Conservation (phyloP, 2,329 filamentous ascomycete genomes). For the Colletotrichum zoysiae region DNA sequence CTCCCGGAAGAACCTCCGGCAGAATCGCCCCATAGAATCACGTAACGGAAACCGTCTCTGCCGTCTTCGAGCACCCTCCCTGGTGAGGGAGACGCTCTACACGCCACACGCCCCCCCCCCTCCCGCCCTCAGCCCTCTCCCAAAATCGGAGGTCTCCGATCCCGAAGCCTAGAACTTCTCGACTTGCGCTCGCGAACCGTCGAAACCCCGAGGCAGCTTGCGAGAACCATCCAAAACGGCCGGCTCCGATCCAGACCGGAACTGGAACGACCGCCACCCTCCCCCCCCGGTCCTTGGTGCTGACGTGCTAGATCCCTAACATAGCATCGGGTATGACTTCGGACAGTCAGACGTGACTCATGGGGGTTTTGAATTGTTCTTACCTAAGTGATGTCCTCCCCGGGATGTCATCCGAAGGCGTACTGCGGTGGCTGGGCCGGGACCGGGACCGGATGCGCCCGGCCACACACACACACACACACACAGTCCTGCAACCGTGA, state of each 20-base stretch:
- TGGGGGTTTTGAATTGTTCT: neutral
- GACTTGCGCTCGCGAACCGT: neutral
- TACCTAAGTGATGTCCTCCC: neutral
- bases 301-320: neutral
- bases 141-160: neutral
- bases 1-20: slow-evolving; percentile 4
- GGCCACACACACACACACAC: neutral
- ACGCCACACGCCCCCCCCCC: neutral
- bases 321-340: slow-evolving; percentile 29
- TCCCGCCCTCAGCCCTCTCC: no score
- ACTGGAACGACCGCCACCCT: no score
- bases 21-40: slow-evolving; percentile 1
- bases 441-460: slow-evolving; percentile 15
- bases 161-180: neutral
- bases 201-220: neutral
- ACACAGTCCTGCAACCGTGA: neutral
- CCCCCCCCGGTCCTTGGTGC: neutral
- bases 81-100: neutral
- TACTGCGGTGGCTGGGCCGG: neutral
- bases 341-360: slow-evolving; percentile 30
- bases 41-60: slow-evolving; percentile 20
- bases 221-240: slow-evolving; percentile 17
- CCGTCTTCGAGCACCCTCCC: neutral
- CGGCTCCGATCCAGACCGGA: slow-evolving; percentile 8
- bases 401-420: slow-evolving; percentile 14